phyloP scores from a whole-genome alignment of 1,284 basidiomycete genomes.

The Sporisorium iseilematis-ciliati region DNA sequence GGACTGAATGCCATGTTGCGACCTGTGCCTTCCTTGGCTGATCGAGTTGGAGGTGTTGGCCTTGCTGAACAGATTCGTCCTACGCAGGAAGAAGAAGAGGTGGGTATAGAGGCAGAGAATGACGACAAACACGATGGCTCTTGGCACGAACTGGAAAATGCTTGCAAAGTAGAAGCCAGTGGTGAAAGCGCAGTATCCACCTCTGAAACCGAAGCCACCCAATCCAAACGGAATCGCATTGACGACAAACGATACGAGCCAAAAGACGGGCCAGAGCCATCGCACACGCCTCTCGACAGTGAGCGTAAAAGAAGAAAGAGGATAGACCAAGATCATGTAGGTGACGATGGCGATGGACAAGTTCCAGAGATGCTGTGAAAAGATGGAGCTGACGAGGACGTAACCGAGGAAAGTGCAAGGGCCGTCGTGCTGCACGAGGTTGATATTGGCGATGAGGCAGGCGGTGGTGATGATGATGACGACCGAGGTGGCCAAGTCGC shows the following conservation, averaged over 20 bases:
- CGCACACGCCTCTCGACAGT: constrained; percentile 53
- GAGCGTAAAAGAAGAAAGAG: constrained; percentile 52
- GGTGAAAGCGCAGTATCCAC: constrained; percentile 57
- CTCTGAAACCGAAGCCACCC: constrained; percentile 51
- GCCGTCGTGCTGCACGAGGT: constrained; percentile 28
- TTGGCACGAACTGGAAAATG: constrained; percentile 58
- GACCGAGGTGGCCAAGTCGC: constrained; percentile 54
- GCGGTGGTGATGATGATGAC: constrained; percentile 56
- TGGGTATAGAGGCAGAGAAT: constrained; percentile 63
- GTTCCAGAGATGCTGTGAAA: constrained; percentile 65
- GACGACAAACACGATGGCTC: constrained; percentile 54
- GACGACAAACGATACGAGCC: constrained; percentile 48
- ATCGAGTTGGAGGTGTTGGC: constrained; percentile 27
- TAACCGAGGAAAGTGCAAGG: constrained; percentile 59
- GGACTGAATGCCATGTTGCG: constrained; percentile 12
- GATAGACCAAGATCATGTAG: constrained; percentile 64
- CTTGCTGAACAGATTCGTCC: constrained; percentile 59
- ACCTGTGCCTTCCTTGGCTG: constrained; percentile 19
- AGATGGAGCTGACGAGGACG: constrained; percentile 51
- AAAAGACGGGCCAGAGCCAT: constrained; percentile 63
- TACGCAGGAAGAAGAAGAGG: constrained; percentile 64
- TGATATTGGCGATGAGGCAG: constrained; percentile 46
- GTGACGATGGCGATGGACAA: constrained; percentile 61
- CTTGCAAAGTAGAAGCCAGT: constrained; percentile 40
- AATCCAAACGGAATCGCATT: constrained; percentile 53